A percentile compares a stretch with the other conserved stretches of the same genome.
phyloP scores from a whole-genome alignment of 495 filamentous ascomycete genomes.

The Penicillium mononematosum region DNA sequence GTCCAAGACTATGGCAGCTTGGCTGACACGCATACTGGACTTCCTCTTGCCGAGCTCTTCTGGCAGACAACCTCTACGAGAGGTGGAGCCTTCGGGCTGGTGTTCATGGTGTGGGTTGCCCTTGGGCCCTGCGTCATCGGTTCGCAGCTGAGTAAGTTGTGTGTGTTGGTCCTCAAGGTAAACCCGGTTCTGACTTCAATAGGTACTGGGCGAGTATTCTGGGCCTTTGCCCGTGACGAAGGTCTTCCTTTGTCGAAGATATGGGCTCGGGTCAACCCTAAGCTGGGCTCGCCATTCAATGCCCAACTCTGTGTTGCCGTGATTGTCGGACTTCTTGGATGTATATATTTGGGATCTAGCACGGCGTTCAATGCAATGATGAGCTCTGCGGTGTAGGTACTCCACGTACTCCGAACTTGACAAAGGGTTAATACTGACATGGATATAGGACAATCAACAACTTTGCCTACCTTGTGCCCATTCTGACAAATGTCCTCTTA shows the following conservation, averaged over 20 bases:
- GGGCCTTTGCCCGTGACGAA: constrained; percentile 73
- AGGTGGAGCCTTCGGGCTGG: constrained; percentile 50
- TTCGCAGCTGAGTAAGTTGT: constrained; percentile 51
- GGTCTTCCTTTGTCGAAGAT: constrained; percentile 37
- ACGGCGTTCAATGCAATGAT: constrained; percentile 70
- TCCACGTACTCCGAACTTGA: not conserved
- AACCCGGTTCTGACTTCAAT: constrained; percentile 28
- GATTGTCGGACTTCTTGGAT: constrained; percentile 62
- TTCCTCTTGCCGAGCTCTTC: constrained; percentile 73
- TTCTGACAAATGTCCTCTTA: constrained; percentile 38
- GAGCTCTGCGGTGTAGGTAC: constrained; percentile 53
- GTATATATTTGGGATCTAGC: constrained; percentile 64
- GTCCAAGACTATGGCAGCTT: constrained; percentile 39
- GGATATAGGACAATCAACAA: constrained; percentile 37
- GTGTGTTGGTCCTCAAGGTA: too few species aligned
- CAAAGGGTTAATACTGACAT: constrained; percentile 4
- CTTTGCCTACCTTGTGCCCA: constrained; percentile 35
- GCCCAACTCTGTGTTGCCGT: constrained; percentile 60
- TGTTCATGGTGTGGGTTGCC: constrained; percentile 63
- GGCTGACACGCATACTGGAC: constrained; percentile 47
- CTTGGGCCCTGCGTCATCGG: constrained; percentile 45
- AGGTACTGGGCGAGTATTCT: constrained; percentile 64
- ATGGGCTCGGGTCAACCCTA: constrained; percentile 30
- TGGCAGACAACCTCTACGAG: constrained; percentile 65
- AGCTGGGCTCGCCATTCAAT: constrained; percentile 46